Conservation (phyloP, 805 yeast species). For the Ogataea glucozyma region DNA sequence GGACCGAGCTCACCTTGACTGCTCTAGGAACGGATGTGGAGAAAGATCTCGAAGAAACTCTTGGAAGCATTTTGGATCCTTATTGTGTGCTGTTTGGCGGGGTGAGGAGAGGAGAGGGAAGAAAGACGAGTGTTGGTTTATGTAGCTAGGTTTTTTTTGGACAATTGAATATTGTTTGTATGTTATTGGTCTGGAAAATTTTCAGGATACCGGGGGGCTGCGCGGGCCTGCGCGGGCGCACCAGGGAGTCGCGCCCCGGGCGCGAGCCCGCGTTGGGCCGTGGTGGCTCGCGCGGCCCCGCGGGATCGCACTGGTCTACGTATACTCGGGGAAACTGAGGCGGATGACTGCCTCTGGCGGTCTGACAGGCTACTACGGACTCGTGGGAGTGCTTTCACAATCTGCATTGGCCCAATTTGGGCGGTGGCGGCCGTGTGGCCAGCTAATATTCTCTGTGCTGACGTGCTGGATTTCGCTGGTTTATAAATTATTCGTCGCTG, state of each 20-base stretch:
- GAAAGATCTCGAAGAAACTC: constrained; percentile 34
- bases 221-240: not conserved
- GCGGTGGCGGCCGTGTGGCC: no score
- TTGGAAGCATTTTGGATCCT: constrained; percentile 33
- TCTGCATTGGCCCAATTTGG: no score
- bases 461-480: constrained; percentile 7
- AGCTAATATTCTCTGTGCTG: no score
- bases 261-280: not conserved
- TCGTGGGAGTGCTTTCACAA: no score
- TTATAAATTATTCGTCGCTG: constrained; percentile 21
- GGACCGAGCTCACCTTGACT: constrained; percentile 40
- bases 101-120: not conserved
- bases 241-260: not conserved
- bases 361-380: no score
- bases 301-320: no score
- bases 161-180: constrained; percentile 15
- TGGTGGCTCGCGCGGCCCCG: no score
- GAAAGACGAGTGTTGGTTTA: not conserved
- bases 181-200: constrained; percentile 16
- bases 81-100: constrained; percentile 9
- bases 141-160: not conserved
- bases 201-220: no score
- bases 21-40: constrained; percentile 47
- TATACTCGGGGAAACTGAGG: no score
- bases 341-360: no score